Percentiles rank a stretch among this genome's conserved stretches.
These are phyloP conservation scores for Melocanna baccifera DNA, from an alignment of 176 grass and related monocot species.

Conservation along the genomic window DNA sequence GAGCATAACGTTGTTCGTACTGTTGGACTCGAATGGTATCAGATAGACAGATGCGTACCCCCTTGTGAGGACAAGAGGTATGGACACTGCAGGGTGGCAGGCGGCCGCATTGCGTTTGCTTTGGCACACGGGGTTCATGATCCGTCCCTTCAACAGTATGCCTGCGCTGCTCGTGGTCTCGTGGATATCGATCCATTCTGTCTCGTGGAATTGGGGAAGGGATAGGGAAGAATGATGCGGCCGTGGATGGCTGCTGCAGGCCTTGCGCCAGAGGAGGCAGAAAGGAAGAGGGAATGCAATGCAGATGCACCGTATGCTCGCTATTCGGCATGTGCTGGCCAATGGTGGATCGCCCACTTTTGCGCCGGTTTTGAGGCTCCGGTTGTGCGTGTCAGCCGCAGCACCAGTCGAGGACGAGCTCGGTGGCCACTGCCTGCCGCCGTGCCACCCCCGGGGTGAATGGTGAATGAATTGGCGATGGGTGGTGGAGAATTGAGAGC, in stretches of 20 bases:
- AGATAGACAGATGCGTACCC: not conserved
- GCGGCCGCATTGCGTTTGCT: not conserved
- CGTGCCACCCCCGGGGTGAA: no score
- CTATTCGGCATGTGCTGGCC: not conserved
- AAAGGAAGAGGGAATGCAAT: no score
- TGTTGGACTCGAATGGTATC: not conserved
- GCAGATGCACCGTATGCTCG: not conserved
- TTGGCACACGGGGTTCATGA: not conserved
- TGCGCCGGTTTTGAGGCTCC: not conserved
- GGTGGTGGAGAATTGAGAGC: not conserved
- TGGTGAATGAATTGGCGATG: not conserved
- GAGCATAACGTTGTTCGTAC: not conserved
- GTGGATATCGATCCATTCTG: constrained; percentile 2
- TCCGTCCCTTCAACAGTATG: not conserved
- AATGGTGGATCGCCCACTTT: not conserved
- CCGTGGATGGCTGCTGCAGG: not conserved
- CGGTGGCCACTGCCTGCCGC: not conserved
- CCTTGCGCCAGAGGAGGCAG: not conserved
- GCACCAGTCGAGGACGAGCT: not conserved
- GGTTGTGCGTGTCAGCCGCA: not conserved
- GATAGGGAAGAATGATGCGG: not conserved
- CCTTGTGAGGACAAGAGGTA: not conserved
- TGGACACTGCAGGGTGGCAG: not conserved
- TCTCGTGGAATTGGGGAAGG: not conserved
- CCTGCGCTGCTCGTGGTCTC: not conserved